Percentiles rank a stretch among this genome's conserved stretches.
Evolutionary conservation across 192 early-diverging fungal genomes (phyloP).

Genomic region (Coemansia sp.): DNA sequence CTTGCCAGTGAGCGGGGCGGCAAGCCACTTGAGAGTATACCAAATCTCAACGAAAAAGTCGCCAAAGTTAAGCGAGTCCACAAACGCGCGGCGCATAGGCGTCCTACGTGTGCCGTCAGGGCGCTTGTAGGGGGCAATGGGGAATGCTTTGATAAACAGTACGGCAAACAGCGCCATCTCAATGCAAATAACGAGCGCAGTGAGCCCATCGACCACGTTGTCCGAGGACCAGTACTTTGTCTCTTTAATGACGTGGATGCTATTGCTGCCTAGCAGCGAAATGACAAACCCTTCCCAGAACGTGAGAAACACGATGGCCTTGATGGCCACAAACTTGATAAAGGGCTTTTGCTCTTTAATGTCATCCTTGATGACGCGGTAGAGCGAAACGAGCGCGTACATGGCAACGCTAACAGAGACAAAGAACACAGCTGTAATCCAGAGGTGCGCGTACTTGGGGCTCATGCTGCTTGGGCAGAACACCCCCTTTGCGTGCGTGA

Average conservation of each 20-base stretch:
- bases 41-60: constrained; percentile 47
- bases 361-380: constrained; percentile 58
- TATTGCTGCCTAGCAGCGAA: constrained; percentile 51
- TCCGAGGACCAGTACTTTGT: constrained; percentile 55
- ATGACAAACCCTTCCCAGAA: constrained; percentile 63
- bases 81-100: constrained; percentile 45
- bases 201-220: constrained; percentile 53
- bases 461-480: constrained; percentile 62
- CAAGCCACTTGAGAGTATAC: constrained; percentile 42
- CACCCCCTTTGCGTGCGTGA: constrained; percentile 56
- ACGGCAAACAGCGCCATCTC: constrained; percentile 56
- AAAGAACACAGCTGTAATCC: constrained; percentile 60
- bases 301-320: constrained; percentile 58
- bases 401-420: constrained; percentile 61
- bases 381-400: constrained; percentile 64
- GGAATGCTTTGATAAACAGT: constrained; percentile 54
- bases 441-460: constrained; percentile 62
- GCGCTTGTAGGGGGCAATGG: constrained; percentile 25
- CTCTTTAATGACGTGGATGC: constrained; percentile 47
- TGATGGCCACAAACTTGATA: constrained; percentile 48
- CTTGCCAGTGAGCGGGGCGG: constrained; percentile 23
- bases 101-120: constrained; percentile 29
- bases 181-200: constrained; percentile 53
- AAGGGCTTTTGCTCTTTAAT: constrained; percentile 53
- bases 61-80: constrained; percentile 49